phyloP scores from a whole-genome alignment of 768 basidiomycete genomes.

The Amylocystis lapponica region DNA sequence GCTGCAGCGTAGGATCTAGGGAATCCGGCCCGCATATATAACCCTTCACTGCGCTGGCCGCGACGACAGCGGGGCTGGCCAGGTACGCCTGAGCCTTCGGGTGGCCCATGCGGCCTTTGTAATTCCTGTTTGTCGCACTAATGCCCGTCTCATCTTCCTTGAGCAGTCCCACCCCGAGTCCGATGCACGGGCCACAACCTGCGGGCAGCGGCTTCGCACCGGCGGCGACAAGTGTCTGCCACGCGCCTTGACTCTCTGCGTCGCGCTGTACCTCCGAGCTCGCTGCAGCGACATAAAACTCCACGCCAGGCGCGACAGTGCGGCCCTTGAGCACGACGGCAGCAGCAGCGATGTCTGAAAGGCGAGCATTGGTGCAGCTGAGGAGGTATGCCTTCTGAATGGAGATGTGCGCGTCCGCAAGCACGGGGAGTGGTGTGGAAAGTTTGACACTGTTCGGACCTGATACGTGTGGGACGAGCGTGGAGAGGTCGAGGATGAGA shows the following conservation, averaged over 20 bases:
- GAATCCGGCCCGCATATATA: constrained; percentile 82
- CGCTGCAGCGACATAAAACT: constrained; percentile 97
- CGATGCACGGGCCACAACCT: constrained; percentile 98
- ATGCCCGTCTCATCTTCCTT: constrained; percentile 96
- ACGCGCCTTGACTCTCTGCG: constrained; percentile 79
- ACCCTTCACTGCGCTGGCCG: constrained; percentile 90
- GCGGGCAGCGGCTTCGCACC: constrained; percentile 93
- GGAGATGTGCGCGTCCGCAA: constrained; percentile 64
- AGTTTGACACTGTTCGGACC: constrained; percentile 98
- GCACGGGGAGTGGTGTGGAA: constrained; percentile 85
- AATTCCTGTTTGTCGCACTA: constrained; percentile 97
- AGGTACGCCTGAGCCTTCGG: constrained; percentile 95
- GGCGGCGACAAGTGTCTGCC: constrained; percentile 79
- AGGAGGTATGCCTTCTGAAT: constrained; percentile 99
- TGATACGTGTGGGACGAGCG: constrained; percentile 91
- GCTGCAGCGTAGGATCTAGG: constrained; percentile 47
- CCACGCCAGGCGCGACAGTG: constrained; percentile 80
- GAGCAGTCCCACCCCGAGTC: constrained; percentile 85
- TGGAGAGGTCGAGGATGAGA: constrained; percentile 86
- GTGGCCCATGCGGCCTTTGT: constrained; percentile 97
- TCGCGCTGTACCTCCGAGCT: constrained; percentile 89
- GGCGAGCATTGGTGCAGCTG: constrained; percentile 95
- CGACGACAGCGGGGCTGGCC: constrained; percentile 94
- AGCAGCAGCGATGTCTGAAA: constrained; percentile 89
- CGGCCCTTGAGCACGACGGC: constrained; percentile 83